These are phyloP conservation scores for Colletotrichum chrysophilum DNA, from an alignment of 2,329 filamentous ascomycete species.

Conservation along the genomic window DNA sequence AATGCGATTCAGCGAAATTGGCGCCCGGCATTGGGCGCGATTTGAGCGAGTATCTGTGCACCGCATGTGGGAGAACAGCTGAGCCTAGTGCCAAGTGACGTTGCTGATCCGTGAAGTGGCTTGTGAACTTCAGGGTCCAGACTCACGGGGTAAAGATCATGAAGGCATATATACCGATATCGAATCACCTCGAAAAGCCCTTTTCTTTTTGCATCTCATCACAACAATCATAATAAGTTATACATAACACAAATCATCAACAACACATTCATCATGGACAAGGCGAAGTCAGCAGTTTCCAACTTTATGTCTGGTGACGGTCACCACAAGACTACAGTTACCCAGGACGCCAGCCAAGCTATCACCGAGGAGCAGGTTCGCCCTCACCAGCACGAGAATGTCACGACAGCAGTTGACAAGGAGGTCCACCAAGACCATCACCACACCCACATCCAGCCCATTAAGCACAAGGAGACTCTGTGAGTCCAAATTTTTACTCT, in stretches of 20 bases:
- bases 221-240: fast-evolving
- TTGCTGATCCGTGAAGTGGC: background rate
- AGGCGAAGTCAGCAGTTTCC: slow-evolving; percentile 66
- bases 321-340: slow-evolving; percentile 73
- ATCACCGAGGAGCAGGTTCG: slow-evolving; percentile 66
- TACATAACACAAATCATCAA: background rate
- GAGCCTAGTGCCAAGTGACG: background rate
- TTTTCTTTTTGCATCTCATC: background rate
- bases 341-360: slow-evolving; percentile 66
- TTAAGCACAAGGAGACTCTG: slow-evolving; percentile 43
- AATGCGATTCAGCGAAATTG: background rate
- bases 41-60: background rate
- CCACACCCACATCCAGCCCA: slow-evolving; percentile 72
- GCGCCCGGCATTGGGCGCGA: background rate
- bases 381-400: slow-evolving; percentile 65
- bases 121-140: background rate
- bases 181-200: background rate
- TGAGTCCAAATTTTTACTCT: slow-evolving; percentile 39
- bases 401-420: slow-evolving; percentile 67
- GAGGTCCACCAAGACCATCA: slow-evolving; percentile 77
- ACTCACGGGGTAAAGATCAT: background rate
- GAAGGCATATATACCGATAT: background rate
- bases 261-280: slow-evolving; percentile 56
- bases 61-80: background rate
- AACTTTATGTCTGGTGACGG: slow-evolving; percentile 67